Evolutionary conservation across 2,329 filamentous ascomycete species (phyloP).

Genomic region (Truncatella angustata): DNA sequence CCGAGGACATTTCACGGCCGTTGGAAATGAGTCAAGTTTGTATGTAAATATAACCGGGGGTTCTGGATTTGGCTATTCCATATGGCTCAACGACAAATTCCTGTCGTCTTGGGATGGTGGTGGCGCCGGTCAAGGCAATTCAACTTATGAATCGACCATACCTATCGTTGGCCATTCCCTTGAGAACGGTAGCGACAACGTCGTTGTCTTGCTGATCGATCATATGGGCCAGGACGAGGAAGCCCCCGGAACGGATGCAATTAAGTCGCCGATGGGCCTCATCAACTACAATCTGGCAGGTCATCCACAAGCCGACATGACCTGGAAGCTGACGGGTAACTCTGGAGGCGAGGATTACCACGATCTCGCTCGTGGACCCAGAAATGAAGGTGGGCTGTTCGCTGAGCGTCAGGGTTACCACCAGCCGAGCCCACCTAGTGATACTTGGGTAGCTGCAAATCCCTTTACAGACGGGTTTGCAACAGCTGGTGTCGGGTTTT

Average conservation of each 20-base stretch:
- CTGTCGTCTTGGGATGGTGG: constrained; percentile 43
- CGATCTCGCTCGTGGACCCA: constrained; percentile 59
- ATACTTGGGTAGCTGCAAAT: constrained; percentile 22
- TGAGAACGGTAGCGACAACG: constrained; percentile 48
- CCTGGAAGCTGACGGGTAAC: constrained; percentile 69
- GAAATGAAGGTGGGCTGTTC: constrained; percentile 66
- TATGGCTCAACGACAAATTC: constrained; percentile 65
- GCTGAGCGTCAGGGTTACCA: constrained; percentile 64
- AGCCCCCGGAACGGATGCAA: constrained; percentile 53
- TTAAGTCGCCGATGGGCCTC: constrained; percentile 63
- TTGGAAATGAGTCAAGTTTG: constrained; percentile 57
- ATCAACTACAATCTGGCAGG: constrained; percentile 30
- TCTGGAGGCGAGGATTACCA: constrained; percentile 62
- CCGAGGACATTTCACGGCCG: constrained; percentile 67
- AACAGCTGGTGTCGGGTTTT: constrained; percentile 56
- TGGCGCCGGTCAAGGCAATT: constrained; percentile 1
- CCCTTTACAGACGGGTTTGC: constrained; percentile 34
- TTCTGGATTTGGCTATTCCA: constrained; percentile 61
- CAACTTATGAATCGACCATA: constrained; percentile 30
- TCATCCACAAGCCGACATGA: constrained; percentile 26
- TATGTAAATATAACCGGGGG: constrained; percentile 64
- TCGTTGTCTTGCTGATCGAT: constrained; percentile 70
- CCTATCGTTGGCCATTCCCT: constrained; percentile 28
- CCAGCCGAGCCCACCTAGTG: constrained; percentile 49
- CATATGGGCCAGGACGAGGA: constrained; percentile 68